Conservation (phyloP, 106 monocot species). For the Allium cepa region DNA sequence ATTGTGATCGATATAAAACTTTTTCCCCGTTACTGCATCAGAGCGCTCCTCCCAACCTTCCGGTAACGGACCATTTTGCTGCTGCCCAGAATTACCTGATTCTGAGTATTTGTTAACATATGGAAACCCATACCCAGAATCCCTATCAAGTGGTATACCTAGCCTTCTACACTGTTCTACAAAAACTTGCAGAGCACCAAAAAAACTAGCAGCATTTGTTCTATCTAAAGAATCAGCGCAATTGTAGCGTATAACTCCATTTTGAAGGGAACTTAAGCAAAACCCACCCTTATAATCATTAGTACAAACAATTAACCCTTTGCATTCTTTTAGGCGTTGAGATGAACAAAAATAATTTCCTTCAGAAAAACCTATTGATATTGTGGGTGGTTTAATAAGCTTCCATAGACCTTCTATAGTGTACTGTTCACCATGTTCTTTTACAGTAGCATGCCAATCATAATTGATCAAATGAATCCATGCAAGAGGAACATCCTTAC, state of each 20-base stretch:
- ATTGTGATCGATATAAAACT: slow-evolving; percentile 87
- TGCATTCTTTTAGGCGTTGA: slow-evolving; percentile 38
- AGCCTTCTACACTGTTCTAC: slow-evolving; percentile 85
- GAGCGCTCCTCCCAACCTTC: slow-evolving; percentile 93
- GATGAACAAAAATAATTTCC: slow-evolving; percentile 55
- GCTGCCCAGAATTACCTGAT: slow-evolving; percentile 27
- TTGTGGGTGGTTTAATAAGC: slow-evolving; percentile 67
- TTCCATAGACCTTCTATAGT: slow-evolving; percentile 94
- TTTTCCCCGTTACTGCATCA: slow-evolving; percentile 88
- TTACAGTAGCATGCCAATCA: slow-evolving; percentile 98
- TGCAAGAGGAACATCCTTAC: slow-evolving; percentile 50
- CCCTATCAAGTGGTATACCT: slow-evolving; percentile 70
- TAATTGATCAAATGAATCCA: slow-evolving; percentile 88
- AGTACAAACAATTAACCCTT: slow-evolving; percentile 49
- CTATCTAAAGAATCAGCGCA: slow-evolving; percentile 98
- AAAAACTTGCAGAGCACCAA: slow-evolving; percentile 96
- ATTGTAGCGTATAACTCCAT: slow-evolving; percentile 94
- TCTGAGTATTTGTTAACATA: slow-evolving; percentile 42
- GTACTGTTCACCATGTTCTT: slow-evolving; percentile 72
- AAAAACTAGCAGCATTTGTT: slow-evolving; percentile 98
- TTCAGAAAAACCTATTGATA: slow-evolving; percentile 77
- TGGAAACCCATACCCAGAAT: slow-evolving; percentile 45
- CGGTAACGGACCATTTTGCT: slow-evolving; percentile 48
- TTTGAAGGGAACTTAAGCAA: slow-evolving; percentile 72
- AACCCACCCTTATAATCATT: slow-evolving; percentile 66